phyloP scores from a whole-genome alignment of 768 basidiomycete genomes.

The Auriscalpium orientale region DNA sequence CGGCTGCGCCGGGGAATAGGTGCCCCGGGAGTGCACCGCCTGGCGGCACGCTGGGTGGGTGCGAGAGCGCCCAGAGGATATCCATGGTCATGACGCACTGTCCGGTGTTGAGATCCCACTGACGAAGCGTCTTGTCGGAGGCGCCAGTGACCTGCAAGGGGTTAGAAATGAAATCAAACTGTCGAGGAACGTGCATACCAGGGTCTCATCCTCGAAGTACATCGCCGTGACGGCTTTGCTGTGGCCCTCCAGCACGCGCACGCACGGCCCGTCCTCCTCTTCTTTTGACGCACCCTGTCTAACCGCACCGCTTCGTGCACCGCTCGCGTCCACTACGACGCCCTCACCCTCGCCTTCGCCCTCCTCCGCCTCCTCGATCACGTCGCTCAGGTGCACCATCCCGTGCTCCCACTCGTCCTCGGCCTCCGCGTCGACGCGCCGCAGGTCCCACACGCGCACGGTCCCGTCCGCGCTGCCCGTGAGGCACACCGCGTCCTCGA shows the following conservation, averaged over 20 bases:
- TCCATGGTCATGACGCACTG: conserved; percentile 99
- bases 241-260: conserved; percentile 80
- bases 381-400: conserved; percentile 52
- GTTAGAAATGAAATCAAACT: not conserved
- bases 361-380: conserved; percentile 54
- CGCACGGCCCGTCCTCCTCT: conserved; percentile 53
- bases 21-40: conserved; percentile 34
- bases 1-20: conserved; percentile 44
- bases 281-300: conserved; percentile 20
- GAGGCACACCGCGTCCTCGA: conserved; percentile 84
- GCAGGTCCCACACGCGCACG: conserved; percentile 86
- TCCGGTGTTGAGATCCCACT: conserved; percentile 96
- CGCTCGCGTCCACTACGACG: conserved; percentile 24
- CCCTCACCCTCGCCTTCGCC: conserved; percentile 29
- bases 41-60: conserved; percentile 50
- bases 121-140: conserved; percentile 94
- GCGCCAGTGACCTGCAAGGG: conserved; percentile 82
- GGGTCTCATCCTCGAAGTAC: conserved; percentile 91
- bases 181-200: conserved; percentile 44
- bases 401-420: conserved; percentile 49
- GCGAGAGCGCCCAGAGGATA: conserved; percentile 98
- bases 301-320: conserved; percentile 24
- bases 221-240: conserved; percentile 87
- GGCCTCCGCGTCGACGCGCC: conserved; percentile 68
- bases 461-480: conserved; percentile 87